These are phyloP conservation scores for Eucalyptus dawsonii DNA, from an alignment of 345 rosid species.

Conservation along the genomic window DNA sequence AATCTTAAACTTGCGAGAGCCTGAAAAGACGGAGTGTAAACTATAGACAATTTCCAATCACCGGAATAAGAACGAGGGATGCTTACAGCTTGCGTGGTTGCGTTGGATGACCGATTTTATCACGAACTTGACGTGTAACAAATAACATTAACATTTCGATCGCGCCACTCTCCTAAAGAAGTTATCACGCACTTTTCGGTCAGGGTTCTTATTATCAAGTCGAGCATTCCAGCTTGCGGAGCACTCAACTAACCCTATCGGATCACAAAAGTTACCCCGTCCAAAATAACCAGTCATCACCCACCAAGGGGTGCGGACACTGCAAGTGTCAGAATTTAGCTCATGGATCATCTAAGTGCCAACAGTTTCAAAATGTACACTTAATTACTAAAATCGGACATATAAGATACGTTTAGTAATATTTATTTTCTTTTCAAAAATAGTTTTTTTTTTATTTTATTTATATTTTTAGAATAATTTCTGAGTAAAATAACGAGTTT, in stretches of 20 bases:
- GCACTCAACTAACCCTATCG: background rate
- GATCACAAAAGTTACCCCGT: background rate
- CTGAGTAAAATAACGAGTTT: too few species aligned
- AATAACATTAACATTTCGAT: background rate
- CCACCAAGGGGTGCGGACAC: too few species aligned
- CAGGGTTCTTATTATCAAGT: background rate
- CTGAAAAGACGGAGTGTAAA: background rate
- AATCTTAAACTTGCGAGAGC: background rate
- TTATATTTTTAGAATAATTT: too few species aligned
- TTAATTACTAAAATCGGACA: too few species aligned
- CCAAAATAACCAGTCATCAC: background rate
- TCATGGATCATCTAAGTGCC: rapidly evolving
- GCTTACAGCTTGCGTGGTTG: background rate
- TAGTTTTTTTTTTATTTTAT: too few species aligned
- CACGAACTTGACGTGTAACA: background rate
- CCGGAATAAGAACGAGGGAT: background rate
- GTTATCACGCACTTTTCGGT: background rate
- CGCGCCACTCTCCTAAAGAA: background rate
- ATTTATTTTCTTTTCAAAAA: rapidly evolving
- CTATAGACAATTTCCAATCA: background rate
- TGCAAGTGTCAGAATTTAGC: too few species aligned
- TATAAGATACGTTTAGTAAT: too few species aligned
- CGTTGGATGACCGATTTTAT: background rate
- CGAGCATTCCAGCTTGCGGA: background rate
- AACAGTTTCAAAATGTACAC: too few species aligned